Conservation (phyloP, 164 flowering plant genomes). For the Umbilicus rupestris region DNA sequence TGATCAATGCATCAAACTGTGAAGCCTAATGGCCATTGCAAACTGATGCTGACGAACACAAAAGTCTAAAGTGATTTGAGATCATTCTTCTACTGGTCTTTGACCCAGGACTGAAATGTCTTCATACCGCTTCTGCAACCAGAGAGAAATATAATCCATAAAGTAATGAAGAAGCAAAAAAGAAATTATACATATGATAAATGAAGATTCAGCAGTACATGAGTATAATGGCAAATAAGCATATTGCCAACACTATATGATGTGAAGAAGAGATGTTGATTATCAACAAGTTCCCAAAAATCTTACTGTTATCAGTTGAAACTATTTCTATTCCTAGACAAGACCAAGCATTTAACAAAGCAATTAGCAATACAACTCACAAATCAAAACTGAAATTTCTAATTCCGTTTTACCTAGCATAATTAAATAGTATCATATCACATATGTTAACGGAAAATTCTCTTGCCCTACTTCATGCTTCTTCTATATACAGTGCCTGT, state of each 20-base stretch:
- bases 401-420: no score
- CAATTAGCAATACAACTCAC: neutral
- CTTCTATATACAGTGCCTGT: no score
- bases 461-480: no score
- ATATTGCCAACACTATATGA: neutral
- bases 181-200: neutral
- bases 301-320: neutral
- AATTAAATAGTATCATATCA: no score
- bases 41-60: neutral
- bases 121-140: slow-evolving; percentile 13
- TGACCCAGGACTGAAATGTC: slow-evolving; percentile 13
- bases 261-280: neutral
- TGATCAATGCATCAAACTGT: neutral
- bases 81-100: slow-evolving; percentile 12
- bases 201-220: neutral
- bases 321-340: neutral
- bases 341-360: neutral
- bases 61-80: neutral
- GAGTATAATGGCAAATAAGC: neutral
- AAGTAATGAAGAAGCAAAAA: neutral
- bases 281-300: neutral
- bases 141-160: neutral
- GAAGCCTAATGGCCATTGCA: neutral
- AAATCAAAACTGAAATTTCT: no score
- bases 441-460: no score